Conservation (phyloP, 2,329 filamentous ascomycete genomes). For the Ascosphaera aggregata region DNA sequence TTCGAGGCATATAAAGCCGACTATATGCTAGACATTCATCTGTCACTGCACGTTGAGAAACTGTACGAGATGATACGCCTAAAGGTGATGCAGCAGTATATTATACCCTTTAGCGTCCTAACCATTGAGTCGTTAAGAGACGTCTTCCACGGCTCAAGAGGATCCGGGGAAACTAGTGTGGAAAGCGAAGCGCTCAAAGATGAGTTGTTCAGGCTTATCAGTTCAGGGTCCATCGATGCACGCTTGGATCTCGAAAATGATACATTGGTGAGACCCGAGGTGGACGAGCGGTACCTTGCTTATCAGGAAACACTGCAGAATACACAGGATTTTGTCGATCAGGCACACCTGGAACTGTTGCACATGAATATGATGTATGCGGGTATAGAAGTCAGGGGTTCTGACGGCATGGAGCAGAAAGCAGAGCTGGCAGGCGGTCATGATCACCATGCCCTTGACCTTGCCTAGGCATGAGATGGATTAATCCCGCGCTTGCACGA, state of each 20-base stretch:
- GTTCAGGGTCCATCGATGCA: constrained; percentile 44
- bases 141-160: constrained; percentile 59
- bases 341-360: constrained; percentile 52
- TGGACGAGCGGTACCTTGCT: constrained; percentile 42
- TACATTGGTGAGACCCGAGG: constrained; percentile 49
- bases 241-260: constrained; percentile 66
- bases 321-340: constrained; percentile 47
- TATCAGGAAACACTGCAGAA: constrained; percentile 46
- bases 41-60: constrained; percentile 46
- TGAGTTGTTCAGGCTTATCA: constrained; percentile 63
- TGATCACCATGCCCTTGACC: no score
- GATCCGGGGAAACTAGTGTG: no score
- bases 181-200: constrained; percentile 33
- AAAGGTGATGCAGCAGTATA: constrained; percentile 87
- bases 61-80: constrained; percentile 57
- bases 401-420: no score
- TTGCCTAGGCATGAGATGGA: no score
- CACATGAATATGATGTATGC: constrained; percentile 54
- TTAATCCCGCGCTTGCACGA: no score
- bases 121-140: constrained; percentile 55
- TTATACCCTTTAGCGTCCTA: constrained; percentile 72
- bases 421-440: no score
- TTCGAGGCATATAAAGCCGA: constrained; percentile 63
- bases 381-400: constrained; percentile 42
- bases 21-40: constrained; percentile 73